phyloP scores from a whole-genome alignment of 345 rosid species.

The Aurinia saxatilis region DNA sequence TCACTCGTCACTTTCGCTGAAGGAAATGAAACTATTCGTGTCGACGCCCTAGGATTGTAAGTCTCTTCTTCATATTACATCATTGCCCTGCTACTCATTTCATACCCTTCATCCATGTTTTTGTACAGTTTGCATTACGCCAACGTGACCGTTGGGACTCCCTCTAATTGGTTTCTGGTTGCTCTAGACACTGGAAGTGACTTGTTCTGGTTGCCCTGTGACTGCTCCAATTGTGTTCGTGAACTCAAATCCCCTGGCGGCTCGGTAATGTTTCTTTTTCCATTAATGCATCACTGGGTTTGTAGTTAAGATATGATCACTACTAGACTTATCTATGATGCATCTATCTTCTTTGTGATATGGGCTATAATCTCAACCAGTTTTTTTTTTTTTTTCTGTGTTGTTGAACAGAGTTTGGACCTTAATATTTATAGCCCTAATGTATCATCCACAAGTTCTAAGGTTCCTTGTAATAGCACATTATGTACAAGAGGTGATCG shows the following conservation, averaged over 20 bases:
- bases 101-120: background rate
- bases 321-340: background rate
- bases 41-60: constrained; percentile 63
- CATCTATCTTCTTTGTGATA: background rate
- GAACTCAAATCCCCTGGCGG: constrained; percentile 33
- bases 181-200: constrained; percentile 96
- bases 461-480: constrained; percentile 52
- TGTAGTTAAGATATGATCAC: too few relatives aligned
- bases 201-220: constrained; percentile 94
- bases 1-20: constrained; percentile 55
- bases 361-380: background rate
- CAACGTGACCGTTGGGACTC: constrained; percentile 74
- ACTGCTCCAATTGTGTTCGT: constrained; percentile 52
- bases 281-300: too few relatives aligned
- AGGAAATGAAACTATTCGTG: constrained; percentile 62
- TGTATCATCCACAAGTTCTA: constrained; percentile 54
- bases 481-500: constrained; percentile 38
- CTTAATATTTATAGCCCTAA: constrained; percentile 71
- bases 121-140: constrained; percentile 78
- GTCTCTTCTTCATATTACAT: background rate
- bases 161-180: constrained; percentile 59
- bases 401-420: constrained; percentile 34
- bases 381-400: background rate
- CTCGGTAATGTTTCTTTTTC: constrained; percentile 29
- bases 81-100: too few relatives aligned